Evolutionary conservation across 1,284 basidiomycete genomes (phyloP).

Genomic region (Ganoderma resinaceum): DNA sequence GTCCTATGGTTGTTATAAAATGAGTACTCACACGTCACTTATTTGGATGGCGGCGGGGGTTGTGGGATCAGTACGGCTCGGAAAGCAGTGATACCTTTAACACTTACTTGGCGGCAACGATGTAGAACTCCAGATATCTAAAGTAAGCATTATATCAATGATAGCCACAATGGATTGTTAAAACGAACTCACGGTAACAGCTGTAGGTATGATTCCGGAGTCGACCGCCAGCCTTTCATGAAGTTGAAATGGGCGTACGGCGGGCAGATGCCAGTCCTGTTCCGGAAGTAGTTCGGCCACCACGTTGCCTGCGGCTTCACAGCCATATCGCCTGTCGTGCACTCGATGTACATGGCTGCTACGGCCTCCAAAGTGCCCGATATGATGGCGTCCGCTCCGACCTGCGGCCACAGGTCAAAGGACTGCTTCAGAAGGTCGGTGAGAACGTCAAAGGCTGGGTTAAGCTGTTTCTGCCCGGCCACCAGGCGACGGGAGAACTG

Average conservation of each 20-base stretch:
- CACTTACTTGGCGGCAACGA: slow-evolving; percentile 24
- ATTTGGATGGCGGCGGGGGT: not conserved
- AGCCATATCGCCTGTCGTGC: slow-evolving; percentile 17
- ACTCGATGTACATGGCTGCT: slow-evolving; percentile 26
- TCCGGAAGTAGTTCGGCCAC: slow-evolving; percentile 26
- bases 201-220: slow-evolving; percentile 26
- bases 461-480: slow-evolving; percentile 6
- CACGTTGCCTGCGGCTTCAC: slow-evolving; percentile 21
- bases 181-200: slow-evolving; percentile 24
- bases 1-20: not conserved
- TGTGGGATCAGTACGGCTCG: too few species aligned
- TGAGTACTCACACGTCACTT: not conserved
- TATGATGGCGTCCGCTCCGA: slow-evolving; percentile 27
- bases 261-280: slow-evolving; percentile 22
- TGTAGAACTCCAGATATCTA: slow-evolving; percentile 29
- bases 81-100: too few species aligned
- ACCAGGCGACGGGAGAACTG: slow-evolving; percentile 21
- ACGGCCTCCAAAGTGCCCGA: slow-evolving; percentile 25
- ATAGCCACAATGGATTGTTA: not conserved
- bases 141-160: not conserved
- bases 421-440: slow-evolving; percentile 13
- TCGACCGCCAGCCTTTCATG: slow-evolving; percentile 21
- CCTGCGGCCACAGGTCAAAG: slow-evolving; percentile 18
- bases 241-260: slow-evolving; percentile 30
- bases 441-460: slow-evolving; percentile 17